Conservation (phyloP, 148 eudicot species). For the Rhododendron henanense region DNA sequence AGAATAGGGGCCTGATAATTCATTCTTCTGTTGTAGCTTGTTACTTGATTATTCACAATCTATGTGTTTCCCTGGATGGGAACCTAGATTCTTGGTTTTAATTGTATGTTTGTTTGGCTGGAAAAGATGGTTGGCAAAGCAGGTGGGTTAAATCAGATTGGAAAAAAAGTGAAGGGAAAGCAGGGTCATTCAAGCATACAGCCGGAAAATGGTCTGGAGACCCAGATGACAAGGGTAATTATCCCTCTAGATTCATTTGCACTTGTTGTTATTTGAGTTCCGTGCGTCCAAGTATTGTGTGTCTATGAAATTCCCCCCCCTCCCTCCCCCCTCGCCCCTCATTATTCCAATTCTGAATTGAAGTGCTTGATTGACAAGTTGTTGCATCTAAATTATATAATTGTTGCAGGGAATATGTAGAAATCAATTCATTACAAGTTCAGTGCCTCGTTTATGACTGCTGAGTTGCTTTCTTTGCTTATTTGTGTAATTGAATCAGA, state of each 20-base stretch:
- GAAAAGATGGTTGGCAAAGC: slow-evolving; percentile 69
- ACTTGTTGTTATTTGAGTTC: not conserved
- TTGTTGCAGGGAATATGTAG: not conserved
- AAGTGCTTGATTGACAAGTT: not conserved
- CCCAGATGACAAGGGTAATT: slow-evolving; percentile 69
- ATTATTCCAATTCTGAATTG: not conserved
- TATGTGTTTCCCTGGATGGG: not conserved
- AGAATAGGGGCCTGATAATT: not conserved
- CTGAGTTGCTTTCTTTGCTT: not conserved
- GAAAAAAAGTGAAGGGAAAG: slow-evolving; percentile 72
- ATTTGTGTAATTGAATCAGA: not conserved
- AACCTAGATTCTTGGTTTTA: not conserved
- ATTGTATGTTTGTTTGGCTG: slow-evolving; percentile 16
- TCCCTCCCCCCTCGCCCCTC: too few relatives aligned
- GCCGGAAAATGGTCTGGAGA: slow-evolving; percentile 80
- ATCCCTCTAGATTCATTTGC: slow-evolving; percentile 6
- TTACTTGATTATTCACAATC: not conserved
- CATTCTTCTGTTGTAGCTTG: not conserved
- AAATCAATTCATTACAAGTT: not conserved
- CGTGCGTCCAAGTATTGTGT: not conserved
- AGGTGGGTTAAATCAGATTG: slow-evolving; percentile 84
- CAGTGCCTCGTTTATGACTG: not conserved
- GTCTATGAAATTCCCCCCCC: not conserved
- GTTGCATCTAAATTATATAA: not conserved
- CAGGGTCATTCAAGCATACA: slow-evolving; percentile 72